A percentile compares a stretch with the other conserved stretches of the same genome.
Evolutionary conservation across 169 alveolate species (phyloP).

Genomic region (Plasmodium adleri): DNA sequence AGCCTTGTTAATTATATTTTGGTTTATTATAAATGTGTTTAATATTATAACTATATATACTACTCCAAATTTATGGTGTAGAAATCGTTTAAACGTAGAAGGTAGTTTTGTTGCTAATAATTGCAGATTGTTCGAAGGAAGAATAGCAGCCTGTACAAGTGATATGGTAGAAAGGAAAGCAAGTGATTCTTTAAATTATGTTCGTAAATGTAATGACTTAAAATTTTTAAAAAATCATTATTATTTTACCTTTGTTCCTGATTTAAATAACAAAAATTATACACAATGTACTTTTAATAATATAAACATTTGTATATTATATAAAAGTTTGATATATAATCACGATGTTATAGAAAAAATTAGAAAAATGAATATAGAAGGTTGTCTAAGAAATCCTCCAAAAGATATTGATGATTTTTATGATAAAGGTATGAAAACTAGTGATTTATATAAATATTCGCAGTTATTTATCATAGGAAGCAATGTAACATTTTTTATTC

Average conservation of each 20-base stretch:
- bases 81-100: conserved; percentile 63
- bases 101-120: conserved; percentile 74
- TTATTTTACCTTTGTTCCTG: conserved; percentile 64
- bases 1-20: conserved; percentile 75
- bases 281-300: conserved; percentile 58
- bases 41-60: conserved; percentile 75
- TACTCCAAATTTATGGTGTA: conserved; percentile 81
- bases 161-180: not conserved
- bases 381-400: conserved; percentile 47
- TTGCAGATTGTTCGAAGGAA: conserved; percentile 77
- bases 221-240: conserved; percentile 47
- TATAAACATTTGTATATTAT: conserved; percentile 53
- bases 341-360: conserved; percentile 8
- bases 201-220: conserved; percentile 55
- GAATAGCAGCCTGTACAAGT: conserved; percentile 58
- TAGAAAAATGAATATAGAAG: conserved; percentile 19
- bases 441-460: conserved; percentile 65
- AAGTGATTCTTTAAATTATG: not conserved
- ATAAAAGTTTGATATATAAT: conserved; percentile 29
- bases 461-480: conserved; percentile 67
- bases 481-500: conserved; percentile 44
- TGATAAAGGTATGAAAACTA: conserved; percentile 44
- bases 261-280: conserved; percentile 36
- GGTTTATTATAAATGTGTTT: conserved; percentile 75
- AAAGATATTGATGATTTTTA: conserved; percentile 47